A percentile compares a stretch with the other conserved stretches of the same genome.
These are phyloP conservation scores for Penicillium taxi DNA, from an alignment of 495 filamentous ascomycete genomes.

Conservation along the genomic window DNA sequence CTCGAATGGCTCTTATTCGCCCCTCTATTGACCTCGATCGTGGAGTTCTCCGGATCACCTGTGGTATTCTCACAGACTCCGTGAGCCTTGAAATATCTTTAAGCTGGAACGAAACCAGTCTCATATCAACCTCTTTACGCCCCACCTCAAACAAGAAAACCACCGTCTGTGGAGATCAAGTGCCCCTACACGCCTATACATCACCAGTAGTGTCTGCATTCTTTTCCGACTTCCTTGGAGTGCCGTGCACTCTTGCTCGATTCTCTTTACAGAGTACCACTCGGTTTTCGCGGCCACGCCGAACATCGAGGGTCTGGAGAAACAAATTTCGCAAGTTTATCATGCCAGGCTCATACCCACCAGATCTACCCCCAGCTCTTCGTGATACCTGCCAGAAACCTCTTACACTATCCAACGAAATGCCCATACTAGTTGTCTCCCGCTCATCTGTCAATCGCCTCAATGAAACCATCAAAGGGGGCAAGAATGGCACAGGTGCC, in stretches of 20 bases:
- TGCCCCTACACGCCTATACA: slow-evolving; percentile 59
- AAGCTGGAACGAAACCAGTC: slow-evolving; percentile 47
- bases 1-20: slow-evolving; percentile 71
- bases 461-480: slow-evolving; percentile 57
- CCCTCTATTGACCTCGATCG: slow-evolving; percentile 59
- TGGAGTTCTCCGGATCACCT: slow-evolving; percentile 47
- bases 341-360: slow-evolving; percentile 54
- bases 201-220: slow-evolving; percentile 56
- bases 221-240: slow-evolving; percentile 63
- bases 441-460: slow-evolving; percentile 69
- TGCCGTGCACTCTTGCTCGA: slow-evolving; percentile 71
- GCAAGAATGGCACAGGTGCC: slow-evolving; percentile 19
- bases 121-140: slow-evolving; percentile 39
- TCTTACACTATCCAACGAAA: slow-evolving; percentile 84
- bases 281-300: slow-evolving; percentile 50
- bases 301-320: slow-evolving; percentile 12
- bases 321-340: slow-evolving; percentile 28
- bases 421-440: slow-evolving; percentile 79
- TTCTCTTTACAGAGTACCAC: slow-evolving; percentile 58
- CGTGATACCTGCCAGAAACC: slow-evolving; percentile 33
- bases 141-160: slow-evolving; percentile 29
- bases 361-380: slow-evolving; percentile 38
- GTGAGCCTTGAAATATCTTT: slow-evolving; percentile 47
- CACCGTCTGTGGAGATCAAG: slow-evolving; percentile 71
- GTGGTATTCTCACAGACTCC: slow-evolving; percentile 17